phyloP scores from a whole-genome alignment of 139 green algal genomes.

The Haematococcus lacustris region DNA sequence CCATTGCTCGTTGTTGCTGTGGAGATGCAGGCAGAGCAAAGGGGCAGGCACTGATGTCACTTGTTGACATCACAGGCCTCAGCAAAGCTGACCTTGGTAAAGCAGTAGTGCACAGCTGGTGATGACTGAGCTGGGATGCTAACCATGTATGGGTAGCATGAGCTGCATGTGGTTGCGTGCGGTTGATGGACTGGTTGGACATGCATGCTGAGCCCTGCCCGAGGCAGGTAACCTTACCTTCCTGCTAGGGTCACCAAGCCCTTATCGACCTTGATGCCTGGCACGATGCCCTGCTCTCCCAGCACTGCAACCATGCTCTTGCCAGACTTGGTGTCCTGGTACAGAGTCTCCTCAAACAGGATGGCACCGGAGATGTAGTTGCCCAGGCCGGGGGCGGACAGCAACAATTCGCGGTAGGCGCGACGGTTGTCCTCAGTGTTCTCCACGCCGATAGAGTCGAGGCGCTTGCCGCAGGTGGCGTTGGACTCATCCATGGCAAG shows the following conservation, averaged over 20 bases:
- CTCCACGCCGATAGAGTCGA: slow-evolving; percentile 95
- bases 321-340: slow-evolving; percentile 78
- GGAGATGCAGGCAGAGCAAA: no score
- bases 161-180: no score
- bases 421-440: slow-evolving; percentile 99
- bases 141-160: no score
- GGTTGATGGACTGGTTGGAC: no score
- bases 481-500: slow-evolving; percentile 99
- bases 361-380: slow-evolving; percentile 90
- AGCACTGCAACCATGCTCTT: slow-evolving; percentile 85
- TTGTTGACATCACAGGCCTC: no score
- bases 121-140: no score
- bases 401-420: slow-evolving; percentile 91
- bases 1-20: slow-evolving; percentile 88
- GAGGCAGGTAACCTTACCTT: no score
- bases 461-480: slow-evolving; percentile 91
- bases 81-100: no score
- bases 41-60: no score
- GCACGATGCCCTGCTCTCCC: slow-evolving; percentile 72
- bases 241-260: slow-evolving; percentile 87
- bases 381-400: slow-evolving; percentile 82
- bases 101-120: no score
- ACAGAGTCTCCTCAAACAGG: slow-evolving; percentile 99
- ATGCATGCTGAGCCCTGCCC: no score
- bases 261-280: slow-evolving; percentile 96